A percentile compares a stretch with the other conserved stretches of the same genome.
These are phyloP conservation scores for Pinus taeda DNA, from an alignment of 75 land plant genomes.

Conservation along the genomic window DNA sequence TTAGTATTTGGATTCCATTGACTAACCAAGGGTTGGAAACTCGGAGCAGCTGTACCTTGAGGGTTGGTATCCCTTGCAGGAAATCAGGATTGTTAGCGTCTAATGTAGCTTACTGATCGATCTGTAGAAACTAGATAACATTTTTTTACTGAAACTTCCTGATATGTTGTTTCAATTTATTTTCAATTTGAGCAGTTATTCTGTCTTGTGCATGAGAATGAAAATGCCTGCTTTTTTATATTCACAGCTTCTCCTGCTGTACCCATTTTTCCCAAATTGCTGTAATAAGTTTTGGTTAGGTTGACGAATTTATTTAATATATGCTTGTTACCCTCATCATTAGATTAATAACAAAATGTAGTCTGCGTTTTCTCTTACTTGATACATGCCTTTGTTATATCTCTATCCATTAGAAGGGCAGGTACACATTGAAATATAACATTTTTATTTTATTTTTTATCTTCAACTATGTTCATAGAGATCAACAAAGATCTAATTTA, in stretches of 20 bases:
- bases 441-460: no score
- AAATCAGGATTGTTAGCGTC: background rate
- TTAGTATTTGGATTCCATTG: no score
- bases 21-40: no score
- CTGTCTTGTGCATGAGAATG: background rate
- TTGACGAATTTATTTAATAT: no score
- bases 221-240: background rate
- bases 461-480: no score
- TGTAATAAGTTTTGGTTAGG: no score
- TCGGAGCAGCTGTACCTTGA: no score
- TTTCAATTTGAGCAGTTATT: background rate
- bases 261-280: background rate
- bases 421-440: no score
- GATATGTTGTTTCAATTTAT: background rate
- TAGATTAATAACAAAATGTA: background rate
- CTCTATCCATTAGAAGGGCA: background rate
- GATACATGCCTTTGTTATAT: background rate
- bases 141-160: background rate
- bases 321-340: background rate
- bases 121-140: constrained; percentile 2
- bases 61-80: background rate
- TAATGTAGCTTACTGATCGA: background rate
- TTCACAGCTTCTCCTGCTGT: background rate
- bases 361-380: background rate
- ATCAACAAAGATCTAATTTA: no score